These are phyloP conservation scores for Scheffersomyces titani DNA, from an alignment of 1,139 yeast species.

Conservation along the genomic window DNA sequence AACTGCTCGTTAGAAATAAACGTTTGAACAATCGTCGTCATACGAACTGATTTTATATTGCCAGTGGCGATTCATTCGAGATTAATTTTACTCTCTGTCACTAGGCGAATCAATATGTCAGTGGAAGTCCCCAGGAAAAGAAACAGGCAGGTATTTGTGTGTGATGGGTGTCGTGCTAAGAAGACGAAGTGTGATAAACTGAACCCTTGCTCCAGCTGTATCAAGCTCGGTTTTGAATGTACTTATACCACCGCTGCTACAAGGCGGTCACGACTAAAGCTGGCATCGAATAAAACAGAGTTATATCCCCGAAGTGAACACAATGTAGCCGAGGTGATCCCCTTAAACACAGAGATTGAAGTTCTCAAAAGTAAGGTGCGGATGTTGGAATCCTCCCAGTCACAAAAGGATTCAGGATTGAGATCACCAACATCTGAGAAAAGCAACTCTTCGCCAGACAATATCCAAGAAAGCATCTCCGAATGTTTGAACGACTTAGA, in stretches of 20 bases:
- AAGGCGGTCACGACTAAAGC: not conserved
- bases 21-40: not conserved
- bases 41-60: not conserved
- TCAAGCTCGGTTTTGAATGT: not conserved
- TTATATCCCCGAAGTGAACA: not conserved
- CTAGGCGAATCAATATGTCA: not conserved
- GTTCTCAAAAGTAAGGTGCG: not conserved
- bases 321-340: not conserved
- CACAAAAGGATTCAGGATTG: not conserved
- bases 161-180: conserved; percentile 9
- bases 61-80: not conserved
- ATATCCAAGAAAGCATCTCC: not conserved
- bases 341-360: not conserved
- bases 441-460: not conserved
- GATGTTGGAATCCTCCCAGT: not conserved
- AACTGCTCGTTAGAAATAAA: not conserved
- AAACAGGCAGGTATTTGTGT: conserved; percentile 17
- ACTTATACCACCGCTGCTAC: not conserved
- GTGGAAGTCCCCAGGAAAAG: conserved; percentile 4
- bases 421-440: not conserved
- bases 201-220: not conserved
- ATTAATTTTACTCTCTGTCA: not conserved
- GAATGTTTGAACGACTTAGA: not conserved
- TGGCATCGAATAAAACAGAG: not conserved
- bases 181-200: not conserved